phyloP scores from a whole-genome alignment of 2,329 filamentous ascomycete genomes.

The Diaporthe sp. region DNA sequence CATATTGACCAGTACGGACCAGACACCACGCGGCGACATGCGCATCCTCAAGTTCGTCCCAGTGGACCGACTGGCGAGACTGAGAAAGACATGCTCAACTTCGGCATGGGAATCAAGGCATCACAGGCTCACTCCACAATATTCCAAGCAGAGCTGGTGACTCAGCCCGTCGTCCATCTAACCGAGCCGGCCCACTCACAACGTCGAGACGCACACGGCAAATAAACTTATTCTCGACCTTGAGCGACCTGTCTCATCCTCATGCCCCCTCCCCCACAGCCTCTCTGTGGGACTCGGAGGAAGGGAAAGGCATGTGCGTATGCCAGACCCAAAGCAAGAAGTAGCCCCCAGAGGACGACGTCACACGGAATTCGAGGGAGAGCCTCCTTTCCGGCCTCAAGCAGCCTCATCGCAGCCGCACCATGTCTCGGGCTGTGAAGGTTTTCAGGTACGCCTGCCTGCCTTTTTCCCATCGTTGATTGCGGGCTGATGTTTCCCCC shows the following conservation, averaged over 20 bases:
- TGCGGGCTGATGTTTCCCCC: too few species aligned
- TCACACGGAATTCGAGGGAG: not conserved
- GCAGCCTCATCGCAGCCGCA: not conserved
- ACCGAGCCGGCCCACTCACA: not conserved
- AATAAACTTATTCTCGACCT: not conserved
- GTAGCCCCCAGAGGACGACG: not conserved
- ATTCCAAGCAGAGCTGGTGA: not conserved
- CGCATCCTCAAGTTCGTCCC: not conserved
- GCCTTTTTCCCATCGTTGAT: not conserved
- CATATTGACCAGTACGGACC: not conserved
- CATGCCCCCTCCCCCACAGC: not conserved
- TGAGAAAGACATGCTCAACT: not conserved
- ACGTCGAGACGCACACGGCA: not conserved
- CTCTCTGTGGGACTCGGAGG: not conserved
- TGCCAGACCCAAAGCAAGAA: not conserved
- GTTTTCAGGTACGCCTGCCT: not conserved
- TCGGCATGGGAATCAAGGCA: not conserved
- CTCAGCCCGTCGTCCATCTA: not conserved
- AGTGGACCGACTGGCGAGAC: not conserved
- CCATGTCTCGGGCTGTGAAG: not conserved
- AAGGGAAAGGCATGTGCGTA: not conserved
- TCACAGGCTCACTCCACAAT: not conserved
- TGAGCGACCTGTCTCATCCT: not conserved
- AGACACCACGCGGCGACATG: not conserved
- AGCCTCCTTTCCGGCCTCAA: not conserved